Conservation (phyloP, 371 early-diverging fungal genomes). For the Mortierella sp. region DNA sequence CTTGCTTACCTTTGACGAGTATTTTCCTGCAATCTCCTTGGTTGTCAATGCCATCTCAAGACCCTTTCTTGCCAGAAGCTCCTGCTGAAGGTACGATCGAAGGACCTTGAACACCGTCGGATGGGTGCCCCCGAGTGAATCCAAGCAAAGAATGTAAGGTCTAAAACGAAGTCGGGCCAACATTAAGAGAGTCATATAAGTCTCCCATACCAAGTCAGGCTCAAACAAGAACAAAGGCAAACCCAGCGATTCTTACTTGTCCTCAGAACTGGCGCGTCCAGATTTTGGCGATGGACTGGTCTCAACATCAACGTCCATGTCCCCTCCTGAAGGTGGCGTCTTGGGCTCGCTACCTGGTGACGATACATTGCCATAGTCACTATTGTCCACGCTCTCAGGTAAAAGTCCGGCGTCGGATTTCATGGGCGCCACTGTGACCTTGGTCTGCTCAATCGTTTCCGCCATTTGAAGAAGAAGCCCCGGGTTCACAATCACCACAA, state of each 20-base stretch:
- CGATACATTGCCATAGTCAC: not conserved
- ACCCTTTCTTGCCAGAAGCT: slow-evolving; percentile 45
- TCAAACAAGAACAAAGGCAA: not conserved
- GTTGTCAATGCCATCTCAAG: slow-evolving; percentile 31
- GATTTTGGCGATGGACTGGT: not conserved
- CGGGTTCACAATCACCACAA: slow-evolving; percentile 75
- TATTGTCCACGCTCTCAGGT: not conserved
- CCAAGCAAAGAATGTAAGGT: slow-evolving; percentile 64
- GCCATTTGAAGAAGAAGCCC: slow-evolving; percentile 35
- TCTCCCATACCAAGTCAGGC: too few relatives aligned
- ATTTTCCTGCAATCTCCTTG: slow-evolving; percentile 43
- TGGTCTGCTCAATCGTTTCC: not conserved
- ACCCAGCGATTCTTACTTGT: not conserved
- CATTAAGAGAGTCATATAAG: not conserved
- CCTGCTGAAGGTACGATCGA: slow-evolving; percentile 60
- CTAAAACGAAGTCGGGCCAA: slow-evolving; percentile 16
- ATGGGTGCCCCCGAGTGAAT: slow-evolving; percentile 69
- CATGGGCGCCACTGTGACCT: not conserved
- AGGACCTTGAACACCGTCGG: slow-evolving; percentile 58
- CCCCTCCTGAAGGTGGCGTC: slow-evolving; percentile 10
- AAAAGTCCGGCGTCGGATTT: not conserved
- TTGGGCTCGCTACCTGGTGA: not conserved
- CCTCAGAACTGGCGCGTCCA: not conserved
- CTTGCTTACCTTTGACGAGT: slow-evolving; percentile 60
- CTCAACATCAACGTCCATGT: slow-evolving; percentile 12